A percentile compares a stretch with the other conserved stretches of the same genome.
These are phyloP conservation scores for Colletotrichum musae DNA, from an alignment of 2,329 filamentous ascomycete species.

Conservation along the genomic window DNA sequence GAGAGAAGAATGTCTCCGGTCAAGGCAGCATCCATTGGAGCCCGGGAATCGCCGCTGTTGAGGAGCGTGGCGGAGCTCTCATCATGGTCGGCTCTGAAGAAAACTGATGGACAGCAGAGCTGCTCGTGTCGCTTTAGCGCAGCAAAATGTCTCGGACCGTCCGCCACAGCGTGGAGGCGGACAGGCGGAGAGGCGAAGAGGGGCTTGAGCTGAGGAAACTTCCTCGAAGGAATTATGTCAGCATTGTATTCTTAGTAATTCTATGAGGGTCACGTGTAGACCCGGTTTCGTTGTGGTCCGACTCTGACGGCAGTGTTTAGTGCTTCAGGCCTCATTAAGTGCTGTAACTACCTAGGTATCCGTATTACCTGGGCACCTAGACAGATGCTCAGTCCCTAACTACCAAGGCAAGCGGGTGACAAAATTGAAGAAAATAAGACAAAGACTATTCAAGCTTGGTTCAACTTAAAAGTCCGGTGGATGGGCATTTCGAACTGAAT, in stretches of 20 bases:
- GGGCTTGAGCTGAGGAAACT: background rate
- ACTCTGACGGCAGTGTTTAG: too few relatives aligned
- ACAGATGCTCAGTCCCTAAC: too few relatives aligned
- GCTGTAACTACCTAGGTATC: too few relatives aligned
- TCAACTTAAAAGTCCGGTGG: too few relatives aligned
- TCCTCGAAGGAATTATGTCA: background rate
- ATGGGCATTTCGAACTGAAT: too few relatives aligned
- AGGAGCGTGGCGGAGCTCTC: conserved; percentile 35
- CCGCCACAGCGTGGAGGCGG: conserved; percentile 21
- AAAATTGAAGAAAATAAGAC: too few relatives aligned
- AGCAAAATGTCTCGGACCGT: conserved; percentile 36
- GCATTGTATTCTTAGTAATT: too few relatives aligned
- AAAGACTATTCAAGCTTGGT: too few relatives aligned
- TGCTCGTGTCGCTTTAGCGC: conserved; percentile 36
- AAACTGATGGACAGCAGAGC: conserved; percentile 31
- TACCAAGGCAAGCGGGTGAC: too few relatives aligned
- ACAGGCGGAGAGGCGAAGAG: background rate
- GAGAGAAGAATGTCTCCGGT: conserved; percentile 8
- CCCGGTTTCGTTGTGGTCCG: background rate
- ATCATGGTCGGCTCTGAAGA: conserved; percentile 28
- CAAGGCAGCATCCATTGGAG: conserved; percentile 6
- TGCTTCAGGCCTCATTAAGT: too few relatives aligned
- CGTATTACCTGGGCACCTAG: too few relatives aligned
- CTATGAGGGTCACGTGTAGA: too few relatives aligned
- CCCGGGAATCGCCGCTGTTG: conserved; percentile 19